phyloP scores from a whole-genome alignment of 805 yeast genomes.

The Teunomyces panamensis region DNA sequence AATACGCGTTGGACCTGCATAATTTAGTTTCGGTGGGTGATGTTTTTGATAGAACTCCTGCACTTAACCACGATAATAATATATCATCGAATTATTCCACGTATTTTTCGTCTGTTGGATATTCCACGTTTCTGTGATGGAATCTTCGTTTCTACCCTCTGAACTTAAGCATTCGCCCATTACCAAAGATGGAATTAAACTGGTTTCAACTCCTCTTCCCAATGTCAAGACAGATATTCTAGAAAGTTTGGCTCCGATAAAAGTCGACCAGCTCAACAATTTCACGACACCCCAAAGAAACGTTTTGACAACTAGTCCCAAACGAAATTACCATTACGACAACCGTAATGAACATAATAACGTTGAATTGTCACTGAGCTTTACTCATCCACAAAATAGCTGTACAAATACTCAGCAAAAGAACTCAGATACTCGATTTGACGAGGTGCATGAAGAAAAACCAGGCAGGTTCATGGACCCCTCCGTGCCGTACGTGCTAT shows the following conservation, averaged over 20 bases:
- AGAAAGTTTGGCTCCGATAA: not conserved
- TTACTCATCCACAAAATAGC: not conserved
- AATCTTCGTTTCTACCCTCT: not conserved
- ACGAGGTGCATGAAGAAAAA: not conserved
- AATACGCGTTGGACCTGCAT: not conserved
- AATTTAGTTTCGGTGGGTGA: not conserved
- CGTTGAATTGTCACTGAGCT: not conserved
- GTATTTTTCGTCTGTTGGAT: not conserved
- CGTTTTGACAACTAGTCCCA: not conserved
- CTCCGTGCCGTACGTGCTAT: conserved; percentile 52
- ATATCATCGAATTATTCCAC: conserved; percentile 2
- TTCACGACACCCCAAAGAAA: not conserved
- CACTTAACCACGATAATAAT: not conserved
- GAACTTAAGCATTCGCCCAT: conserved; percentile 14
- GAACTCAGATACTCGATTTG: not conserved
- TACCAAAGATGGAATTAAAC: conserved; percentile 11
- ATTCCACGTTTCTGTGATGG: not conserved
- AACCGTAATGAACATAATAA: not conserved
- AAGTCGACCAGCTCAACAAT: not conserved
- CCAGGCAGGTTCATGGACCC: conserved; percentile 32
- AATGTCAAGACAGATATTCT: not conserved
- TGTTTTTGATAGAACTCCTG: not conserved
- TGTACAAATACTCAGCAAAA: not conserved
- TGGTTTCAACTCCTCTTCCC: conserved; percentile 7
- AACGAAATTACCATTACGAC: not conserved